Conservation (phyloP, 345 rosid genomes). For the Linum lewisii region DNA sequence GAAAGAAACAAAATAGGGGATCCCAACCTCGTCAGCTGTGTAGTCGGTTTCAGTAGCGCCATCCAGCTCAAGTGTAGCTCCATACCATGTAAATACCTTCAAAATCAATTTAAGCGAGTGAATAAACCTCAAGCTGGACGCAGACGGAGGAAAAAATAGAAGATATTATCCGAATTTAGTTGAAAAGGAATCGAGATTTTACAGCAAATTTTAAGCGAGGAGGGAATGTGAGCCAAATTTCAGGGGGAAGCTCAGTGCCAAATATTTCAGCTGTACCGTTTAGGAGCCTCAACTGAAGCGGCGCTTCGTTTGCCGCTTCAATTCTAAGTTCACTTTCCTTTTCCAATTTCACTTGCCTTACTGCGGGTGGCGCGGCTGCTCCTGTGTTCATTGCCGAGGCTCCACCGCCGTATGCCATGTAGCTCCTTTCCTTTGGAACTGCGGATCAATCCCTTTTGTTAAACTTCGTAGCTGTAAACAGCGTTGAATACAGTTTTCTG, state of each 20-base stretch:
- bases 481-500: too few relatives aligned
- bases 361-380: constrained; percentile 10
- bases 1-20: constrained; percentile 1
- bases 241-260: constrained; percentile 82
- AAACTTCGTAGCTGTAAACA: too few relatives aligned
- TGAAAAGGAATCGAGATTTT: constrained; percentile 9
- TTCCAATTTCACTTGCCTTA: constrained; percentile 74
- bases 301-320: constrained; percentile 65
- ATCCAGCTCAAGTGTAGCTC: constrained; percentile 88
- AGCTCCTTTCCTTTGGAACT: too few relatives aligned
- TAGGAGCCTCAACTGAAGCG: constrained; percentile 64
- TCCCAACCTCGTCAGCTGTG: constrained; percentile 70
- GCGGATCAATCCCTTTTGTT: too few relatives aligned
- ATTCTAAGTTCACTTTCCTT: constrained; percentile 82
- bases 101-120: background rate
- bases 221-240: constrained; percentile 76
- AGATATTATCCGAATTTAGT: background rate
- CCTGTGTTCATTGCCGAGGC: constrained; percentile 5
- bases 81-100: constrained; percentile 91
- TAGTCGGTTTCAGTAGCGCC: constrained; percentile 84
- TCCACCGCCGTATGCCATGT: constrained; percentile 17
- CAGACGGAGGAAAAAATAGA: background rate
- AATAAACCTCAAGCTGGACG: background rate
- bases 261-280: constrained; percentile 84
- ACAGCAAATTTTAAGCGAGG: constrained; percentile 85